Base-by-base conservation (phyloP, 148 eudicot genomes). In the Spergularia marina region DNA sequence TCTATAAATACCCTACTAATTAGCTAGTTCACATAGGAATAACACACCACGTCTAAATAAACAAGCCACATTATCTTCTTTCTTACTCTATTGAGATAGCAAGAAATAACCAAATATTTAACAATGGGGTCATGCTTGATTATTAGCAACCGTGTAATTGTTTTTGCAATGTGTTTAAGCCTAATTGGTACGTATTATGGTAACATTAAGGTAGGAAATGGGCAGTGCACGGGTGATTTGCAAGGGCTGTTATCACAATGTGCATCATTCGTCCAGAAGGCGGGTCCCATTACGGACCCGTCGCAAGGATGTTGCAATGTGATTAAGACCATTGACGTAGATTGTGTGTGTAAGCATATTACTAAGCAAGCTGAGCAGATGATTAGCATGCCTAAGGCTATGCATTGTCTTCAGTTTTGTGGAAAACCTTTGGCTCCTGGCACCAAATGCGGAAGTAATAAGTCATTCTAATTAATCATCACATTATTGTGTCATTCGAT, bases 371-470 rank as follows among this genome's bases (percentile, higher is more conserved):
- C 77, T 16, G 91, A 86, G 65, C 62, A 83, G 23, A 57, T 88
- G 18, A 79, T 88, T 20, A 88, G 87, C 81, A 84, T 88, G 85
- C 85, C 85, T 53, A 88, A 88, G 59, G 86, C 84, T 3, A 83
- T 75, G 30, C 82, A 67, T 65, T 82, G 85, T 16, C 86, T 84
- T 14, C 63, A 44, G 7, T 73, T 13, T 58, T 88, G 91, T 65
- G 91, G 89, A 78, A 81, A 81, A 53, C 79, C 89, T 2, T 60
- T 88, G 11, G 30, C 75, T 20, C 86, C 56, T 53, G 91, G 91
- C 58, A 72, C 85, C 73, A 81, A 80, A 65, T 88, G 91, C 64
- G 91, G 89, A 73, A 84, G 91, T 88, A 86, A 76, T 88, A 86
- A 76, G 86, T 56, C 36, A 56, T 58, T 58, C 39, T 21, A 51